Conservation (phyloP, 2,329 filamentous ascomycete genomes). For the Biscogniauxia marginata region DNA sequence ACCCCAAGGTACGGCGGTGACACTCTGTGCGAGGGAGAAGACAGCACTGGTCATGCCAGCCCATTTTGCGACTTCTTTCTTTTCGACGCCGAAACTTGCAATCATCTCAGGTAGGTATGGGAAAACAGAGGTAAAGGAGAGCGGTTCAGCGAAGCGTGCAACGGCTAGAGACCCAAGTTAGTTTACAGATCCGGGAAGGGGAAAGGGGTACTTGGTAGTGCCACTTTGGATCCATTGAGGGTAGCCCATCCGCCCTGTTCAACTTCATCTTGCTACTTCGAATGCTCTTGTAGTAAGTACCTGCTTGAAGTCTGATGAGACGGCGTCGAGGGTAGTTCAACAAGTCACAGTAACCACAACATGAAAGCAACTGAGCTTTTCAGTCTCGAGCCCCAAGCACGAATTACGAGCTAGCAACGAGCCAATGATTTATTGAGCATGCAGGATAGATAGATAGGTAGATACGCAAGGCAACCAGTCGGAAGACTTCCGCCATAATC, state of each 20-base stretch:
- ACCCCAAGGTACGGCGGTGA: slow-evolving; percentile 74
- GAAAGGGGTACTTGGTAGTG: slow-evolving; percentile 22
- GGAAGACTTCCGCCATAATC: not conserved
- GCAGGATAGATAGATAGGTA: not conserved
- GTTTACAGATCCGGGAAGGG: slow-evolving; percentile 24
- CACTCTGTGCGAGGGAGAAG: slow-evolving; percentile 70
- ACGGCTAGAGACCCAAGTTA: slow-evolving; percentile 55
- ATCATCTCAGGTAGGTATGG: slow-evolving; percentile 80
- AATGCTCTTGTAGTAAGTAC: slow-evolving; percentile 6
- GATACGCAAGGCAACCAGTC: slow-evolving; percentile 7
- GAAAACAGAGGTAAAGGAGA: slow-evolving; percentile 69
- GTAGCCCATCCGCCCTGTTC: not conserved
- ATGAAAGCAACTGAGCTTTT: slow-evolving; percentile 1
- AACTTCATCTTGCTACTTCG: not conserved
- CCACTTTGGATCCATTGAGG: not conserved
- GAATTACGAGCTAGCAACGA: slow-evolving; percentile 2
- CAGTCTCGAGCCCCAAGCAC: not conserved
- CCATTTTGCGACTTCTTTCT: slow-evolving; percentile 75
- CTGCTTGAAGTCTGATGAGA: slow-evolving; percentile 22
- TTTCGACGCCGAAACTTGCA: slow-evolving; percentile 68
- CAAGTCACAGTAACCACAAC: slow-evolving; percentile 21
- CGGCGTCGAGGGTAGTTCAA: slow-evolving; percentile 22
- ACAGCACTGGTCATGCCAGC: slow-evolving; percentile 71
- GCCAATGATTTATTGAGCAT: slow-evolving; percentile 16
- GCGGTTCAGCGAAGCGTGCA: slow-evolving; percentile 75